Evolutionary conservation across 228 moss, liverwort and hornwort genomes (phyloP).

Genomic region (Sphagnum fallax): DNA sequence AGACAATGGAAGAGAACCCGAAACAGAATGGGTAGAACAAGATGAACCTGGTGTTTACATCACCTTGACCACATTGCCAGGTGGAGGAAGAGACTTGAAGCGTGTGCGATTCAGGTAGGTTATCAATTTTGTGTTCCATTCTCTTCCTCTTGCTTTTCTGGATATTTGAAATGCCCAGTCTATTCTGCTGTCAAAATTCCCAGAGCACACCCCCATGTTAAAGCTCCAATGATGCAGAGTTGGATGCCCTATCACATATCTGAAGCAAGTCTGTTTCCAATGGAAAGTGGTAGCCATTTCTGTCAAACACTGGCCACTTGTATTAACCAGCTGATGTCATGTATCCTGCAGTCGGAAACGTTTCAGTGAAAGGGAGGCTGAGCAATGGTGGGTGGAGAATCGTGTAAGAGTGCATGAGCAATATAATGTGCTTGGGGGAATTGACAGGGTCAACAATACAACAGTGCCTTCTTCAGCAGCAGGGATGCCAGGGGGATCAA

Average conservation of each 20-base stretch:
- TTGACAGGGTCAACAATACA: conserved; percentile 17
- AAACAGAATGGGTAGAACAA: conserved; percentile 98
- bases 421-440: conserved; percentile 36
- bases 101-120: conserved; percentile 86
- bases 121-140: not conserved
- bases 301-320: not conserved
- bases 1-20: conserved; percentile 74
- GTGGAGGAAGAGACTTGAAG: conserved; percentile 95
- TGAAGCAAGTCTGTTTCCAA: too few species aligned
- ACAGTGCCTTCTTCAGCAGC: not conserved
- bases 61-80: conserved; percentile 87
- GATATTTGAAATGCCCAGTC: not conserved
- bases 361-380: conserved; percentile 54
- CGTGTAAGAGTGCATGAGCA: conserved; percentile 59
- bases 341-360: conserved; percentile 42
- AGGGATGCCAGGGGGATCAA: conserved; percentile 14
- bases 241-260: too few species aligned
- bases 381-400: conserved; percentile 61
- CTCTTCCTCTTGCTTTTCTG: not conserved
- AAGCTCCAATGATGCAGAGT: not conserved
- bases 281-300: not conserved
- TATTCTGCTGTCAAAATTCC: not conserved
- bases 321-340: not conserved
- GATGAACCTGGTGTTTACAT: conserved; percentile 99
- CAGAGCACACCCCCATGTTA: not conserved